Base-by-base conservation (phyloP, 352 stramenopile genomes). In the Phytophthora crassamura region DNA sequence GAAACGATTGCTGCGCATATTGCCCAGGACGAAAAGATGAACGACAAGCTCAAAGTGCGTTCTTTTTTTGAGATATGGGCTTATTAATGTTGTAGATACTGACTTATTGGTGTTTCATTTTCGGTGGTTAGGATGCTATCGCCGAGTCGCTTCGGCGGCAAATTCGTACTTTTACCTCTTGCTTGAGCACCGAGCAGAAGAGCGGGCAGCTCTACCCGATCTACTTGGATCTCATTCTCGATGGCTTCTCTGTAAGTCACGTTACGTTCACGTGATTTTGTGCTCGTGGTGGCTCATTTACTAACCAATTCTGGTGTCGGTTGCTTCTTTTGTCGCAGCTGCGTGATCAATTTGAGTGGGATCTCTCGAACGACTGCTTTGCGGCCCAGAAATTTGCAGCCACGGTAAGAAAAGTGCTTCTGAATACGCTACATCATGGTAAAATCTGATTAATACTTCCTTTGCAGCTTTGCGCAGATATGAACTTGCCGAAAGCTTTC, bases 341-440 rank as follows among this genome's bases (percentile, higher is more conserved):
- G 4, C 82, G 78, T 8, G 85, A 93, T 64, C 85, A 92, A 58
- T 90, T 93, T 28, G 85, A 93, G 52, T 93, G 85, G 85, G 83
- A 93, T 49, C 82, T 91, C 32, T 81, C 69, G 33, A 84, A 79
- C 36, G 69, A 82, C 45, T 84, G 75, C 40, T 56, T 62, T 35
- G 69, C 78, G 7, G 75, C 74, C 5, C 72, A 91, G 45, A 52
- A 52, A 6, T 93, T 93, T 59, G 83, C 85, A 1, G 60, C 42
- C 39, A 82, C 70, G 45, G 73, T 81, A 54, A 7, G 66, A 5
- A 16, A 7, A 22, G 2, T 2, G 5, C 14, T 5, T 40, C 16
- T 53, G 20, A 3, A 30, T 10, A 12, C 2, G 8, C n/a, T n/a
- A 34, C 18, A 33, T 5, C 20, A 25, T 4, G 18, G 61, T 22